phyloP scores from a whole-genome alignment of 2,329 filamentous ascomycete genomes.

The Arthrobotrys musiformis region DNA sequence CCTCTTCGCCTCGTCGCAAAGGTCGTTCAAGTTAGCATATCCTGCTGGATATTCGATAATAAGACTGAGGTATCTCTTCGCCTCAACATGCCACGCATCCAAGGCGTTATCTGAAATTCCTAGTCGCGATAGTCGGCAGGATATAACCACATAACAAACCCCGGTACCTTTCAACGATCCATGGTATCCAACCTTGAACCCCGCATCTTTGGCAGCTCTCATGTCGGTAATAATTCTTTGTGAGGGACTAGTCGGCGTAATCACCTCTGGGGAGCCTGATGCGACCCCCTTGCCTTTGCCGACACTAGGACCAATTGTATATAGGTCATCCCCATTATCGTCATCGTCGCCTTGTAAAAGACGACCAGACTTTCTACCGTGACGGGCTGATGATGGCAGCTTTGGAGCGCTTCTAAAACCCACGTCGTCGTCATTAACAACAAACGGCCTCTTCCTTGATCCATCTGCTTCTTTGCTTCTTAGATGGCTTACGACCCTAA shows the following conservation, averaged over 20 bases:
- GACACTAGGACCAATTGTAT: conserved; percentile 13
- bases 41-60: conserved; percentile 73
- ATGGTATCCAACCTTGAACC: conserved; percentile 76
- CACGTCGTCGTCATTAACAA: conserved; percentile 38
- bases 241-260: background rate
- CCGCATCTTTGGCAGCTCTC: conserved; percentile 70
- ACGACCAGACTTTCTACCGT: conserved; percentile 16
- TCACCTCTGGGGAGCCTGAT: background rate
- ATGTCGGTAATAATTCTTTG: conserved; percentile 67
- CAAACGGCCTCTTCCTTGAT: conserved; percentile 17
- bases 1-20: conserved; percentile 63
- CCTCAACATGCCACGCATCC: conserved; percentile 78
- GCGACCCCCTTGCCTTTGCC: conserved; percentile 46
- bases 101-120: conserved; percentile 78
- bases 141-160: conserved; percentile 70
- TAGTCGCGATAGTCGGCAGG: conserved; percentile 75
- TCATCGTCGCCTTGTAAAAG: conserved; percentile 23
- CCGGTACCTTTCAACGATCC: conserved; percentile 64
- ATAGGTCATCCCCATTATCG: conserved; percentile 36
- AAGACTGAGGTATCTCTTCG: conserved; percentile 76
- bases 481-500: conserved; percentile 32
- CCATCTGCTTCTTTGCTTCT: conserved; percentile 43
- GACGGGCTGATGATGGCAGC: background rate
- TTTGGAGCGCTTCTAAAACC: background rate
- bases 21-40: conserved; percentile 71